A percentile compares a stretch with the other conserved stretches of the same genome.
phyloP scores from a whole-genome alignment of 164 flowering plant species.

The Pachysandra terminalis region DNA sequence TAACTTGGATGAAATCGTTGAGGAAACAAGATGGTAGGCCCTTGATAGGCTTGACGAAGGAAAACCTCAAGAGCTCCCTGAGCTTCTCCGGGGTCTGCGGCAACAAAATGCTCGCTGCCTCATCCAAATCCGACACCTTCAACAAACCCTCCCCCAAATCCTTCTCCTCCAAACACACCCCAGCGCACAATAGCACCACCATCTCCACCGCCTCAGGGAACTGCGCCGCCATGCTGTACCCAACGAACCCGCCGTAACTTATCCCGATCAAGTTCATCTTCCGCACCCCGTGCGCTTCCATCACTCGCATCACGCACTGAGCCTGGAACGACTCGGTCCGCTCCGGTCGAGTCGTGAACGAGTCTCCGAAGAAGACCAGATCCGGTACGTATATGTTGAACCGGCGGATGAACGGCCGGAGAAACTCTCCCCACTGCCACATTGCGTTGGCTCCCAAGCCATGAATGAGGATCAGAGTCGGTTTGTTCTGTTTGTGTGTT shows the following conservation, averaged over 20 bases:
- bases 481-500: conserved; percentile 15
- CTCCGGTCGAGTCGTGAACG: conserved; percentile 29
- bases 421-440: conserved; percentile 42
- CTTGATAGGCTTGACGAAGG: conserved; percentile 28
- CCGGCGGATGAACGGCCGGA: conserved; percentile 22
- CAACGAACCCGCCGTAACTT: conserved; percentile 42
- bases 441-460: conserved; percentile 47
- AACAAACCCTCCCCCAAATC: conserved; percentile 48
- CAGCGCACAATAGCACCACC: conserved; percentile 46
- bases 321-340: conserved; percentile 45
- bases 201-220: conserved; percentile 23
- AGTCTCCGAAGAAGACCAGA: conserved; percentile 41
- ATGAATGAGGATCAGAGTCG: conserved; percentile 31
- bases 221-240: conserved; percentile 26
- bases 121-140: conserved; percentile 36
- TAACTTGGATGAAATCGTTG: conserved; percentile 28
- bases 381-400: conserved; percentile 39
- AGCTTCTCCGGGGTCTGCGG: conserved; percentile 53
- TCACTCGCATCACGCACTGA: conserved; percentile 27
- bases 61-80: conserved; percentile 29
- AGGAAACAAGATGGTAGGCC: neutral
- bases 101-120: conserved; percentile 38
- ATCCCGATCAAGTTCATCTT: conserved; percentile 29
- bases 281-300: conserved; percentile 25
- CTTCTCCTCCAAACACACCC: conserved; percentile 49